Evolutionary conservation across 2,329 filamentous ascomycete species (phyloP), one percentile per base, ranked within the genome.

Genomic region (Monilinia fructicola): DNA sequence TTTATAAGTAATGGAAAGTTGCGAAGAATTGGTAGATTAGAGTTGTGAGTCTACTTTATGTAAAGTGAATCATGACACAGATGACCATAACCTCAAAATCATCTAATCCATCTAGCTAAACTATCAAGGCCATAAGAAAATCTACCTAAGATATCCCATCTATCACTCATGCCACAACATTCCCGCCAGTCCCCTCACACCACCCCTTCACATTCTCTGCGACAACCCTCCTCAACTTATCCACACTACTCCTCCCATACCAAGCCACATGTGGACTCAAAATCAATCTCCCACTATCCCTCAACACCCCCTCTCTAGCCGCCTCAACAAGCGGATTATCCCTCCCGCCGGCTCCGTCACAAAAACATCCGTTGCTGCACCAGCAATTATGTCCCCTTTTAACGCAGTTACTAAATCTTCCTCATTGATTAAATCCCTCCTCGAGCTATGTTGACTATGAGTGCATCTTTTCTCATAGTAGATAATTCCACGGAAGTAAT

Each of bases 231-330:
- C 78, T 77, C 53, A 84, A 78, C 50, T 81, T 84, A 54, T 78
- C 75, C 67, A 81, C 76, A 5, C 82, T 85, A 69, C 76, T 78
- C 56, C 79, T 77, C 1, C 82, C 79, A 69, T 79, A 81, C 83
- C 83, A 86, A 0, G 84, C 83, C 50, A 84, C 68, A 75, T 86
- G 84, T 23, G 83, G 83, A 58, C 78, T 82, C 52, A 84, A 70
- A 0, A 83, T 79, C 67, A 86, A 73, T 67, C 84, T 84, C 16
- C 84, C 78, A 26, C 79, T 77, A 61, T 78, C 76, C 0, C 52
- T 11, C 6, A 48, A 61, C 1, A 28, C 28, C 7, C 52, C 40
- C 54, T 68, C 61, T 38, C 68, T 68, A 35, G 68, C 71, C n/a
- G 67, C 66, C 26, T 42, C 67, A 1, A 75, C 65, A 12, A 75